A percentile compares a stretch with the other conserved stretches of the same genome.
Evolutionary conservation across 2,329 filamentous ascomycete species (phyloP).

Genomic region (Aspergillus sp.): DNA sequence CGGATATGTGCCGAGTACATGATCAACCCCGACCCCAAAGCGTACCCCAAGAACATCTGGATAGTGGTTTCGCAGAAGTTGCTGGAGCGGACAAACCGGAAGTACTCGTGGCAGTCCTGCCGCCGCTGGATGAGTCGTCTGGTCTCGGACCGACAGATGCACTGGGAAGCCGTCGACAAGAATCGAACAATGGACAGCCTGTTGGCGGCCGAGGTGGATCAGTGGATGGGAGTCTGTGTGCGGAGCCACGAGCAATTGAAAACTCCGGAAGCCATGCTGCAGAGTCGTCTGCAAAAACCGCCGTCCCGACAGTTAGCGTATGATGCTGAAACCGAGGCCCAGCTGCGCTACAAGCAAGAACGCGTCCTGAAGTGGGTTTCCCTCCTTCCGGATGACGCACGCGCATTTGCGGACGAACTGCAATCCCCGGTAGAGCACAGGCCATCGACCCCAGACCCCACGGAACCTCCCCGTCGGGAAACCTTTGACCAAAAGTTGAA

Average conservation of each 20-base stretch:
- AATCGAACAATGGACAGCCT: background rate
- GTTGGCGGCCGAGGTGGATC: slow-evolving; percentile 1
- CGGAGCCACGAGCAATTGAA: slow-evolving; percentile 1
- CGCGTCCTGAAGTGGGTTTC: background rate
- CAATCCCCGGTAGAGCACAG: background rate
- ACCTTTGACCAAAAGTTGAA: too few species aligned
- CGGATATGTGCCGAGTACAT: slow-evolving; percentile 16
- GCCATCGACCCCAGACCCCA: too few species aligned
- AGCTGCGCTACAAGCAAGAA: background rate
- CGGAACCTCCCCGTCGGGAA: too few species aligned
- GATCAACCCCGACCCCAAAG: slow-evolving; percentile 13
- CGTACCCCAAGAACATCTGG: slow-evolving; percentile 23
- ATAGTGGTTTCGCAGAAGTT: slow-evolving; percentile 16
- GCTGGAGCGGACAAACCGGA: slow-evolving; percentile 16
- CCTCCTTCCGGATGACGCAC: background rate
- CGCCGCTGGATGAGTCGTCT: slow-evolving; percentile 22
- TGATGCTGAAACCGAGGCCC: background rate
- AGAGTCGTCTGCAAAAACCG: background rate
- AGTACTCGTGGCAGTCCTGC: slow-evolving; percentile 30
- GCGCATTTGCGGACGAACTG: background rate
- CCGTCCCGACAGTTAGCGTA: background rate
- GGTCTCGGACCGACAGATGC: slow-evolving; percentile 13
- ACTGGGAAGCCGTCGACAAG: slow-evolving; percentile 3
- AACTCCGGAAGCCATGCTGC: slow-evolving; percentile 1
- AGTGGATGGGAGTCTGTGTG: slow-evolving; percentile 1